Evolutionary conservation across 768 basidiomycete genomes (phyloP).

Genomic region (Arthromyces matolae): DNA sequence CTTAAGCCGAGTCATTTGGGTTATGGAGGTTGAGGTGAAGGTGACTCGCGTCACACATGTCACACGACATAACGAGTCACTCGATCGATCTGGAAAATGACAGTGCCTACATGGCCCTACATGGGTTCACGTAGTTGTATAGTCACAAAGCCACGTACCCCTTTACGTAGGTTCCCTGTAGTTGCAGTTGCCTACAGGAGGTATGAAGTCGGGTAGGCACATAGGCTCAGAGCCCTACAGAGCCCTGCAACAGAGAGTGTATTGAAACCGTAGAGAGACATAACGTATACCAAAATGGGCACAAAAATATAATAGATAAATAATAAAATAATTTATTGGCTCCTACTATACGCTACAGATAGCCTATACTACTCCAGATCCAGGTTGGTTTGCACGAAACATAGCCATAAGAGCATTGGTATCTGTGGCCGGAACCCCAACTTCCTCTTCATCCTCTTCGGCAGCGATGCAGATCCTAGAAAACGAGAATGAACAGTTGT

Average conservation of each 20-base stretch:
- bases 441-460: neutral
- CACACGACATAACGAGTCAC: no score
- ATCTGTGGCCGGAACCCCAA: neutral
- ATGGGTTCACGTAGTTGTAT: neutral
- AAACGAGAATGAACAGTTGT: no score
- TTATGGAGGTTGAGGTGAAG: no score
- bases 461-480: neutral
- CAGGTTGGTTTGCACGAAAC: neutral
- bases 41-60: no score
- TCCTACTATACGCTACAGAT: no score
- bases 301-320: no score
- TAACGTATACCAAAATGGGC: no score
- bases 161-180: neutral
- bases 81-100: neutral
- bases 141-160: neutral
- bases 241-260: no score
- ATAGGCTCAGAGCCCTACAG: neutral
- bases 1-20: no score
- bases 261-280: no score
- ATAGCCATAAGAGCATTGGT: neutral
- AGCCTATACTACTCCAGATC: no score
- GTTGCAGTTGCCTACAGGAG: neutral
- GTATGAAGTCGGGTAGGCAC: neutral
- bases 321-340: no score
- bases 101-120: neutral